Evolutionary conservation across 306 rosid species (phyloP).

Genomic region (Crataegus laevigata): DNA sequence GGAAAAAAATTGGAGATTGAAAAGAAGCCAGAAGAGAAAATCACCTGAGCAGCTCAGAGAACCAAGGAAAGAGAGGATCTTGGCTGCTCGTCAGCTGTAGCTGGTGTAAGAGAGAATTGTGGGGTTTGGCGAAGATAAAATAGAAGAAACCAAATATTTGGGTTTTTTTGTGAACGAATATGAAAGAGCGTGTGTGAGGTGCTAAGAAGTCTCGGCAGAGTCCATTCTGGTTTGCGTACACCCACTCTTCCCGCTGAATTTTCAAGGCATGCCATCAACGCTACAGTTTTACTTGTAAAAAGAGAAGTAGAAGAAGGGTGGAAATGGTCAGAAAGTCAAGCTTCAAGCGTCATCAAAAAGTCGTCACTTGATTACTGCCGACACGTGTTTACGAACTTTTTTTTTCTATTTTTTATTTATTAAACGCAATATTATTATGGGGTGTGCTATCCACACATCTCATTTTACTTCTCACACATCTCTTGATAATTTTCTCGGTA

Average conservation of each 20-base stretch:
- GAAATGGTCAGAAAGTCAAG: background rate
- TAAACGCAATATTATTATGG: background rate
- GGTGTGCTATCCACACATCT: too few species aligned
- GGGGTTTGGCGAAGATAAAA: background rate
- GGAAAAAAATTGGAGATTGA: background rate
- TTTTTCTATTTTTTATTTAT: background rate
- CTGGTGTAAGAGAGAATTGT: background rate
- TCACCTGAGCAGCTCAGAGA: constrained; percentile 30
- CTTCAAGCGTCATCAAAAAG: background rate
- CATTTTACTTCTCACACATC: too few species aligned
- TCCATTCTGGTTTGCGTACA: background rate
- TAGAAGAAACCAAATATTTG: background rate
- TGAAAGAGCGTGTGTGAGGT: background rate
- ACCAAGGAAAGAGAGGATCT: background rate
- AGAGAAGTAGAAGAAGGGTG: too few species aligned
- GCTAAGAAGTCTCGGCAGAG: background rate
- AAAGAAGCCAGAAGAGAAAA: constrained; percentile 20
- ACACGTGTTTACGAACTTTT: background rate
- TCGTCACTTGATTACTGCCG: background rate
- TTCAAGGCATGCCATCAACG: background rate
- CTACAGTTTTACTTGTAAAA: background rate
- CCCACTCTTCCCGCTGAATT: background rate
- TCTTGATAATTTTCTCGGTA: too few species aligned
- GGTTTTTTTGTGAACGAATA: background rate
- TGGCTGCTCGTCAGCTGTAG: background rate